Conservation (phyloP, 2,329 filamentous ascomycete species). For the Clarireedia homoeocarpa region DNA sequence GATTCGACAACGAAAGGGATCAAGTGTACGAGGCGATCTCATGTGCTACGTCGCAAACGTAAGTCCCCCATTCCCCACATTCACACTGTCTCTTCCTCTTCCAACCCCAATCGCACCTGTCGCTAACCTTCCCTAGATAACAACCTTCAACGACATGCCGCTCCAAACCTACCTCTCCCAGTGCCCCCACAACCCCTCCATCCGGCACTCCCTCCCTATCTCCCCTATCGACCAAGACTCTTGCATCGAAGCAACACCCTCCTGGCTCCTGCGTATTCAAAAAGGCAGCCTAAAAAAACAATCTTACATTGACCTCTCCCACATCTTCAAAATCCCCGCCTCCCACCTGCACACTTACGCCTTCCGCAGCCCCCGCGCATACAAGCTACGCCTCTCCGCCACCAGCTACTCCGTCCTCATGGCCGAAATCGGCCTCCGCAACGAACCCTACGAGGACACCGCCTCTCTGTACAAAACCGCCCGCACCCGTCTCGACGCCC, state of each 20-base stretch:
- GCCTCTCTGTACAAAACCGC: constrained; percentile 3
- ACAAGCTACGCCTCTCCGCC: constrained; percentile 8
- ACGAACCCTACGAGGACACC: constrained; percentile 7
- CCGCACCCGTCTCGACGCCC: background rate
- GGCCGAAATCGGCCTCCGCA: background rate
- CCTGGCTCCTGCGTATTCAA: constrained; percentile 12
- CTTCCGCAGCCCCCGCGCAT: constrained; percentile 3
- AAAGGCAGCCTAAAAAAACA: constrained; percentile 14
- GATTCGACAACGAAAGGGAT: constrained; percentile 11
- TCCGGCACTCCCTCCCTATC: constrained; percentile 12
- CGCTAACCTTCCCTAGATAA: constrained; percentile 4
- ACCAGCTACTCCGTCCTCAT: constrained; percentile 12
- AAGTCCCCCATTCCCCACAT: background rate
- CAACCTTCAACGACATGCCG: constrained; percentile 12
- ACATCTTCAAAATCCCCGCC: constrained; percentile 11
- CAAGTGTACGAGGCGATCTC: constrained; percentile 11
- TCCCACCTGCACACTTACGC: constrained; percentile 3
- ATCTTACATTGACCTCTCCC: constrained; percentile 14
- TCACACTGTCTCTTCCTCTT: no score
- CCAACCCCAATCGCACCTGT: background rate
- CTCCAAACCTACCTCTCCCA: constrained; percentile 9
- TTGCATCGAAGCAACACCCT: background rate
- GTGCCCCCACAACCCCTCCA: background rate
- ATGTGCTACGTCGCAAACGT: constrained; percentile 17
- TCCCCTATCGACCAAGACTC: constrained; percentile 4